Evolutionary conservation across 495 filamentous ascomycete genomes (phyloP).

Genomic region (Trichoderma asperelloides): DNA sequence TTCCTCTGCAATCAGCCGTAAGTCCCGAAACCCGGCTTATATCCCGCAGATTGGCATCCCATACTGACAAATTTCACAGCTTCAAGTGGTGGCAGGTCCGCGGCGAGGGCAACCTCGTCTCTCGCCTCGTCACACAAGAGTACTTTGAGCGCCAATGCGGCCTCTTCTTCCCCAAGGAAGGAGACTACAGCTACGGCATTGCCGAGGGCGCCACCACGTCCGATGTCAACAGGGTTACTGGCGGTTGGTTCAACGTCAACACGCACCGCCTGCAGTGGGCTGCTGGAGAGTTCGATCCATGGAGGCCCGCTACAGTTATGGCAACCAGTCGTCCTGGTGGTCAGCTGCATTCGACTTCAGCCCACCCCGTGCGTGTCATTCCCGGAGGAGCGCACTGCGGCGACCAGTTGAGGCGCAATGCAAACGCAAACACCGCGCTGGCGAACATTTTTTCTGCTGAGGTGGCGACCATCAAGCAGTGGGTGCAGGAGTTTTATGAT

Average conservation of each 20-base stretch:
- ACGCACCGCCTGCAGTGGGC: constrained; percentile 50
- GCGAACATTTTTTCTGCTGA: constrained; percentile 31
- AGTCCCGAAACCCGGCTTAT: constrained; percentile 7
- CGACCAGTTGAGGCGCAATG: constrained; percentile 38
- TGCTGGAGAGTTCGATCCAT: constrained; percentile 57
- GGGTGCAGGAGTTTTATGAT: constrained; percentile 40
- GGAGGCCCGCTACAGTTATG: constrained; percentile 44
- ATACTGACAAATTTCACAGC: neutral
- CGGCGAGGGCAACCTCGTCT: constrained; percentile 44
- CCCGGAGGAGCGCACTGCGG: constrained; percentile 46
- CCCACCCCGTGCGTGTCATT: constrained; percentile 44
- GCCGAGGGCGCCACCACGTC: constrained; percentile 40
- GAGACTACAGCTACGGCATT: constrained; percentile 41
- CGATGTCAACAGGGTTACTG: constrained; percentile 50
- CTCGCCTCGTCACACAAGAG: constrained; percentile 42
- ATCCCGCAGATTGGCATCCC: neutral
- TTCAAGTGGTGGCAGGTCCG: constrained; percentile 46
- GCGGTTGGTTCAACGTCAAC: constrained; percentile 49
- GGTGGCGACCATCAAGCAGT: constrained; percentile 39
- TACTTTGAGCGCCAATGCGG: constrained; percentile 55
- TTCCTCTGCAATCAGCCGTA: constrained; percentile 57
- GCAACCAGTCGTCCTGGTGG: constrained; percentile 46
- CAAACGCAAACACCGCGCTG: constrained; percentile 18
- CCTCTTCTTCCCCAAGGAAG: constrained; percentile 48
- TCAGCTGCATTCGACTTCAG: constrained; percentile 33